These are phyloP conservation scores for Lodderomyces parapsilosis DNA, from an alignment of 1,139 yeast genomes.

Conservation along the genomic window DNA sequence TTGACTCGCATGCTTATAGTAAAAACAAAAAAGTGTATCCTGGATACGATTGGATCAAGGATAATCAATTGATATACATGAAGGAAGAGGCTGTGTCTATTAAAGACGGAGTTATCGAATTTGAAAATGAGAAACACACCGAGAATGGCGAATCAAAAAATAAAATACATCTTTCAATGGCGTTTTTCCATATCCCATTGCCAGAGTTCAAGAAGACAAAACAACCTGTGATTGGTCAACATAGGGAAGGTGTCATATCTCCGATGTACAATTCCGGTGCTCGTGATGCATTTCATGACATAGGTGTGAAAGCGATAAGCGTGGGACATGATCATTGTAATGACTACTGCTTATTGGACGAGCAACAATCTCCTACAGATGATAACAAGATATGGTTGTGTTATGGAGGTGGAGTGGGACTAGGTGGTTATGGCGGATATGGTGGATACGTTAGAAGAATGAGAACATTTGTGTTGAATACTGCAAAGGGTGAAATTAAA, in stretches of 20 bases:
- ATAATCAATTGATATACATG: constrained; percentile 65
- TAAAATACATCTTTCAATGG: constrained; percentile 62
- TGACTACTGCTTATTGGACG: constrained; percentile 73
- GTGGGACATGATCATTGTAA: constrained; percentile 97
- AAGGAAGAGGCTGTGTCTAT: constrained; percentile 28
- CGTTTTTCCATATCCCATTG: constrained; percentile 89
- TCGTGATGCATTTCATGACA: constrained; percentile 50
- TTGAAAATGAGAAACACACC: constrained; percentile 20
- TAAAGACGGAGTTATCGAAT: constrained; percentile 16
- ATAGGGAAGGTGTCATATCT: constrained; percentile 74
- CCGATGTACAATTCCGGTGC: constrained; percentile 71
- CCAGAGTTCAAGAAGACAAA: constrained; percentile 66
- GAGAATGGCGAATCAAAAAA: constrained; percentile 18
- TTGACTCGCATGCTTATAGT: constrained; percentile 81
- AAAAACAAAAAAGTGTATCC: constrained; percentile 61
- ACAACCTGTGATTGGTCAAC: constrained; percentile 54
- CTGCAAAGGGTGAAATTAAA: constrained; percentile 47
- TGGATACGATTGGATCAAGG: constrained; percentile 86
- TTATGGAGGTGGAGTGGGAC: constrained; percentile 91
- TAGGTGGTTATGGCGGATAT: constrained; percentile 86
- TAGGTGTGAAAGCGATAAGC: constrained; percentile 70
- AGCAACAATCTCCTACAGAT: constrained; percentile 13
- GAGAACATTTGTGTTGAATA: constrained; percentile 67
- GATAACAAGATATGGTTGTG: constrained; percentile 72
- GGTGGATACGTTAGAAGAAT: constrained; percentile 79